Conservation (phyloP, 768 basidiomycete genomes). For the Heimioporus sp. region DNA sequence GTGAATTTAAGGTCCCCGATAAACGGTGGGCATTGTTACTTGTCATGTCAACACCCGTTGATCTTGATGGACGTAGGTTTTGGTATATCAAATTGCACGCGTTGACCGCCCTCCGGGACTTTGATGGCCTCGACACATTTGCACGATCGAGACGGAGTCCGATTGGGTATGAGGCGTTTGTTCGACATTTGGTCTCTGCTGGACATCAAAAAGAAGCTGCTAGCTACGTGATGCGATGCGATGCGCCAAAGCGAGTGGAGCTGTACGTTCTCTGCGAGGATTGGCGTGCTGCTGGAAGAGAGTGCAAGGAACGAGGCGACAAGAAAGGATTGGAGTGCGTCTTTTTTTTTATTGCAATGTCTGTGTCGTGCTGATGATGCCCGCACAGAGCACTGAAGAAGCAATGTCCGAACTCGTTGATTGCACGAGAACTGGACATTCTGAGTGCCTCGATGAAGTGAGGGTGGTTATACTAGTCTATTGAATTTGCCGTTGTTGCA, state of each 20-base stretch:
- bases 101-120: slow-evolving; percentile 75
- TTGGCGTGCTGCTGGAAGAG: slow-evolving; percentile 83
- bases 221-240: slow-evolving; percentile 79
- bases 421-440: slow-evolving; percentile 74
- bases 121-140: slow-evolving; percentile 83
- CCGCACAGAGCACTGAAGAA: slow-evolving; percentile 60
- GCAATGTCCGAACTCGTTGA: slow-evolving; percentile 77
- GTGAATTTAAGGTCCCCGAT: slow-evolving; percentile 92
- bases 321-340: slow-evolving; percentile 83
- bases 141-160: slow-evolving; percentile 87
- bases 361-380: slow-evolving; percentile 3
- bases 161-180: slow-evolving; percentile 93
- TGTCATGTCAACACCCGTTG: background rate
- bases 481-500: background rate
- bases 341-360: background rate
- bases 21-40: slow-evolving; percentile 61
- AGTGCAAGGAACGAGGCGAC: slow-evolving; percentile 89
- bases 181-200: slow-evolving; percentile 70
- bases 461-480: slow-evolving; percentile 7
- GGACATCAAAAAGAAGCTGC: slow-evolving; percentile 77
- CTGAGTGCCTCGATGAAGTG: slow-evolving; percentile 66
- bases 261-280: slow-evolving; percentile 90
- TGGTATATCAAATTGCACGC: slow-evolving; percentile 93
- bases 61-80: slow-evolving; percentile 51
- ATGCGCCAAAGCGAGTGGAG: slow-evolving; percentile 77